Evolutionary conservation across 2,329 filamentous ascomycete species (phyloP), one percentile per base, ranked within the genome.

Genomic region (Clarireedia homoeocarpa): DNA sequence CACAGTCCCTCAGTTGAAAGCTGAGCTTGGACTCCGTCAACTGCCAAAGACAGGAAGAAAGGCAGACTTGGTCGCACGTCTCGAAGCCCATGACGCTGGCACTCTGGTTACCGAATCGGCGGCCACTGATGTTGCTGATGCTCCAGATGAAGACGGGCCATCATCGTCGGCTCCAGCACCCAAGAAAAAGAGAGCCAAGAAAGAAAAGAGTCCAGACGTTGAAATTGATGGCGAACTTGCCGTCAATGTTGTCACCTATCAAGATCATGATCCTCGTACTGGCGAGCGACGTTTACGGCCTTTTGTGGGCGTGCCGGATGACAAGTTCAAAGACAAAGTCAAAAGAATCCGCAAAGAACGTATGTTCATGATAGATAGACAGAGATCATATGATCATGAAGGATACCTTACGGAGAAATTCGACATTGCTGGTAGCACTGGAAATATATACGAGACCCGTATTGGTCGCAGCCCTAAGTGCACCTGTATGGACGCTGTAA

Each of bases 1-100:
- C 67, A 89, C 86, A 71, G 87, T 91, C 58, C 76, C 82, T 30
- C 84, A 89, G 65, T 77, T 91, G 60, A 87, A 86, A 70, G 80
- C 81, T n/a, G 85, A 89, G 73, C 77, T 90, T 48, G 88, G 86
- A 70, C 75, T 75, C 54, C 82, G 86, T 59, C 82, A 83, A 20
- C 77, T 90, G 36, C 74, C 83, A 4, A 78, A 82, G 58, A 79
- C 80, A 17, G 87, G 87, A 5, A 76, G 88, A 48, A 88, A 89
- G 69, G 77, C 83, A 14, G 86, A 86, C 57, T 79, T 89, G 48
- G 75, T 90, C 57, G 59, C 79, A 89, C 53, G 76, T 90, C 58
- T 91, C 40, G 71, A 72, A 50, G 71, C 69, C 17, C 70, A 71
- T 34, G 64, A 65, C 48, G 59, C 67, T 48, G 52, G 46, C n/a